Base-by-base conservation (phyloP, 2,329 filamentous ascomycete species). In the Bisporella sp. region DNA sequence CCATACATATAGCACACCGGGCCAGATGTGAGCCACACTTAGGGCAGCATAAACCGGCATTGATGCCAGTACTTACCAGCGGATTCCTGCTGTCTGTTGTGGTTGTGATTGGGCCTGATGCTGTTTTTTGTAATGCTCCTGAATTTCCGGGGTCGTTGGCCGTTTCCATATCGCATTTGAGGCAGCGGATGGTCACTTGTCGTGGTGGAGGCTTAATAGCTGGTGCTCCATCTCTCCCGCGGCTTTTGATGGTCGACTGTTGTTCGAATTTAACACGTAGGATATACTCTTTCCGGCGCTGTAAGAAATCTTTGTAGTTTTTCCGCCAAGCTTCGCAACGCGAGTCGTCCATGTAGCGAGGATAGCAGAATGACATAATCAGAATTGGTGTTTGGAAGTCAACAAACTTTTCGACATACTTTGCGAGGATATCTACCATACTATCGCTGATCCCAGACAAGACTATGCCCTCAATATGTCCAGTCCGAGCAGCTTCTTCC, bases 311-410 rank as follows among this genome's bases (percentile, higher is more conserved):
- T 50, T 84, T 79, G 64, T 92, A 90, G 35, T 76, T 76, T 57
- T 75, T 79, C 48, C 85, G 84, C 85, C 88, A 92, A 49, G 84
- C 81, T 7, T 77, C 74, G 69, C 84, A 89, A 56, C 89, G 83
- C 41, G 85, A 73, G 65, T 93, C 89, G 66, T 86, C 79, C 57
- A 92, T 82, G 66, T 89, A 92, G 6, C 82, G 77, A 0, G 88
- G 88, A 50, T 82, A 80, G 57, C 85, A 86, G 64, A 87, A 83
- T 9, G 85, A 85, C 51, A 87, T 78, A 53, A 89, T 78, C 2
- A 93, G 73, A 0, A 87, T 84, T 1, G 87, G 85, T 1, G 87
- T 90, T 68, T 95, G 89, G 29, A 88, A 76, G 65, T 92, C 88
- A 62, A 82, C 77, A 64, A 85, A 89, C 58, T 85, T 85, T 59